phyloP scores from a whole-genome alignment of 1,139 yeast species.

The Yamadazyma kanchanaburiensis region DNA sequence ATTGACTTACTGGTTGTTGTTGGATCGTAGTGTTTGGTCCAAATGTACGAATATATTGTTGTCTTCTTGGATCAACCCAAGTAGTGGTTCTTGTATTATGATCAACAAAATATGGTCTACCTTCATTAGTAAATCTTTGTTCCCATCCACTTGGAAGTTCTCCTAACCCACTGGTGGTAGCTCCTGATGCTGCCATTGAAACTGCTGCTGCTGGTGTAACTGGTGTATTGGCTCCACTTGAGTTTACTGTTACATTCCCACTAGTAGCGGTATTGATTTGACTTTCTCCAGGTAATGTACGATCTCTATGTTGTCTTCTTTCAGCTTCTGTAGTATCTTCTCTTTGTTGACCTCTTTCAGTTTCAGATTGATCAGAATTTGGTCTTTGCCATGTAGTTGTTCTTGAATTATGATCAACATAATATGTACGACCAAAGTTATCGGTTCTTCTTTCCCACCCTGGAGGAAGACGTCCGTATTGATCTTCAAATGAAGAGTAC shows the following conservation, averaged over 20 bases:
- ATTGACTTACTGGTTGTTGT: conserved; percentile 97
- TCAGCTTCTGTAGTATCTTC: conserved; percentile 75
- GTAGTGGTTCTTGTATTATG: conserved; percentile 98
- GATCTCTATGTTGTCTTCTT: conserved; percentile 84
- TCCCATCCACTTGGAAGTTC: conserved; percentile 99
- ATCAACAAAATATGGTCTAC: conserved; percentile 96
- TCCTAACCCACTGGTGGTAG: conserved; percentile 93
- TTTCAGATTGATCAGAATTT: conserved; percentile 64
- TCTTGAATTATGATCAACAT: conserved; percentile 96
- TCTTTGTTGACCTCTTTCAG: conserved; percentile 60
- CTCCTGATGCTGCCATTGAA: conserved; percentile 82
- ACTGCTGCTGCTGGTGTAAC: conserved; percentile 71
- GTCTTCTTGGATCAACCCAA: conserved; percentile 99
- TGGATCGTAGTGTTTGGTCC: conserved; percentile 89
- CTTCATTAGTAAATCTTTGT: conserved; percentile 96
- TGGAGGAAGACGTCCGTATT: conserved; percentile 91
- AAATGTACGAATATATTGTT: conserved; percentile 93
- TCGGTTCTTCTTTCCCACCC: conserved; percentile 99
- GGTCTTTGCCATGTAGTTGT: conserved; percentile 99
- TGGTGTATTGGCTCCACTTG: conserved; percentile 44
- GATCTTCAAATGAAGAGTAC: conserved; percentile 93
- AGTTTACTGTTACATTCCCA: conserved; percentile 44
- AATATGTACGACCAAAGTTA: conserved; percentile 94
- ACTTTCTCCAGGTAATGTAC: conserved; percentile 81
- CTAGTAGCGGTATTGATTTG: conserved; percentile 28